These are phyloP conservation scores for Microstegium vimineum DNA, from an alignment of 176 grass and related monocot species.

Conservation along the genomic window DNA sequence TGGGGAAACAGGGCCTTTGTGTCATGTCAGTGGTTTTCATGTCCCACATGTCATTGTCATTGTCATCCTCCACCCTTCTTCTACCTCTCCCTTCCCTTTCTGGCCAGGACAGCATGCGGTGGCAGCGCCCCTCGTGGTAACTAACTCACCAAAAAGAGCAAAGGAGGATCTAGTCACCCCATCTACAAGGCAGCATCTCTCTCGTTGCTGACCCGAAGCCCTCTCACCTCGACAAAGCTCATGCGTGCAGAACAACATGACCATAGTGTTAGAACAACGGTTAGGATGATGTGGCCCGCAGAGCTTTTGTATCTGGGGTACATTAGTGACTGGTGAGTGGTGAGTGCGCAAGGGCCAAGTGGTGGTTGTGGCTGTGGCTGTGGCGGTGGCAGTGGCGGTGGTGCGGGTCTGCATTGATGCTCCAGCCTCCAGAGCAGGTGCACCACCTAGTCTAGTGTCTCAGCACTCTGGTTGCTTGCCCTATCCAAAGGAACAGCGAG, in stretches of 20 bases:
- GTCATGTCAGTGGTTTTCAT: not conserved
- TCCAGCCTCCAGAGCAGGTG: not conserved
- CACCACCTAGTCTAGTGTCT: not conserved
- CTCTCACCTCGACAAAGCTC: not conserved
- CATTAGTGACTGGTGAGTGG: not conserved
- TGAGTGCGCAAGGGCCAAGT: not conserved
- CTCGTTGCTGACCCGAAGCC: not conserved
- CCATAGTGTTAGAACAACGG: not conserved
- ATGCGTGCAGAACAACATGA: not conserved
- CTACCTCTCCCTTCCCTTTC: not conserved
- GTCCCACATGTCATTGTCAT: not conserved
- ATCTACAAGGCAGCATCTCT: not conserved
- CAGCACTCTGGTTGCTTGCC: not conserved
- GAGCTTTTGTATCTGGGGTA: not conserved
- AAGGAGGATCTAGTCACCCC: not conserved
- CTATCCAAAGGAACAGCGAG: no score
- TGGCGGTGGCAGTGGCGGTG: no score
- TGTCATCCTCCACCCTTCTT: not conserved
- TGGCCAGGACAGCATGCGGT: not conserved
- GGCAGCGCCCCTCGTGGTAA: not conserved
- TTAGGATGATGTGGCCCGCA: not conserved
- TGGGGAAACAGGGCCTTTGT: not conserved
- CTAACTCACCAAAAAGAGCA: not conserved
- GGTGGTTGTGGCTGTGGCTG: not conserved
- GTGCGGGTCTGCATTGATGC: not conserved